Percentiles rank a stretch among this genome's conserved stretches.
These are phyloP conservation scores for Calonectria honghensis DNA, from an alignment of 2,329 filamentous ascomycete genomes.

Conservation along the genomic window DNA sequence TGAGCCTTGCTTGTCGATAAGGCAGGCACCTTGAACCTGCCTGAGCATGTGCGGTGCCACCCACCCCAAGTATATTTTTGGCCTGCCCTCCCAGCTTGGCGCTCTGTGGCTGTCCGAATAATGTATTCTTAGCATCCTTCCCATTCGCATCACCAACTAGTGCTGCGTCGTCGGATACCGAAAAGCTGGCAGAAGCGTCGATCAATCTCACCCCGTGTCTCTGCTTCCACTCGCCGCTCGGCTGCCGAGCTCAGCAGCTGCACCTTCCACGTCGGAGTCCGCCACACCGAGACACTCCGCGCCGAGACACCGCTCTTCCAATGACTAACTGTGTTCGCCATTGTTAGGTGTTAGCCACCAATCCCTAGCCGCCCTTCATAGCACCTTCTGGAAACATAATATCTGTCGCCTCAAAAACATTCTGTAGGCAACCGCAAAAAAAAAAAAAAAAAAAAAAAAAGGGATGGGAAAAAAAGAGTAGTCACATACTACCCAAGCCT, in stretches of 20 bases:
- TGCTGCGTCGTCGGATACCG: neutral
- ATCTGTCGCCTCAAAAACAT: neutral
- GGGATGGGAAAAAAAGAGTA: too few species aligned
- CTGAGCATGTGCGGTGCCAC: constrained; percentile 1
- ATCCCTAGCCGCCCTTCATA: constrained; percentile 5
- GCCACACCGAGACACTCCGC: constrained; percentile 25
- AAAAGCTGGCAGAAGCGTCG: neutral
- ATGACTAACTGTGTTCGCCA: constrained; percentile 15
- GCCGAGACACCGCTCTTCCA: constrained; percentile 25
- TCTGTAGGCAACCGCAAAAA: constrained; percentile 5
- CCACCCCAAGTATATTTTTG: constrained; percentile 18
- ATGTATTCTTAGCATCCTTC: neutral
- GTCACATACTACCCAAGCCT: neutral
- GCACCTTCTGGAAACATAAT: constrained; percentile 23
- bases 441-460: neutral
- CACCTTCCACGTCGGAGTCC: constrained; percentile 21
- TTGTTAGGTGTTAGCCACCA: neutral
- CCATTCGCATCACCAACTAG: neutral
- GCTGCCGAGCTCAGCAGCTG: constrained; percentile 18
- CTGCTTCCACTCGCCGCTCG: constrained; percentile 14
- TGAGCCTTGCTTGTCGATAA: constrained; percentile 35
- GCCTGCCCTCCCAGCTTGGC: neutral
- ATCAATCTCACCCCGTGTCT: neutral
- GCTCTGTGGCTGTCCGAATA: constrained; percentile 14
- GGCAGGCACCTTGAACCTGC: neutral